Conservation (phyloP, 768 basidiomycete genomes). For the Candolleomyces efflorescens region DNA sequence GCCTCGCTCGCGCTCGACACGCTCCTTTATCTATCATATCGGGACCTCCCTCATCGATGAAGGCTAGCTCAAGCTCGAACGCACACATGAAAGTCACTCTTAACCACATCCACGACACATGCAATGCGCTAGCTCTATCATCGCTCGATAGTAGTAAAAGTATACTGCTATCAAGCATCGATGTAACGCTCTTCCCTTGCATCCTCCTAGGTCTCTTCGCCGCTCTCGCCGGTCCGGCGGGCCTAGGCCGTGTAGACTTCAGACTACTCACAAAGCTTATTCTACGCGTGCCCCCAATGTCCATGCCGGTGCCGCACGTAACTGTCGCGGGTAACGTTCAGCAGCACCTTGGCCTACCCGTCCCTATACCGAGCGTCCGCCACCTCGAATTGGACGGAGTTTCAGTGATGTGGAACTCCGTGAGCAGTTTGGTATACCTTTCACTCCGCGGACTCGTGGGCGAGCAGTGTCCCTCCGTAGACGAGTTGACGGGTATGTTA, state of each 20-base stretch:
- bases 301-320: constrained; percentile 1
- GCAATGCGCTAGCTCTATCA: constrained; percentile 4
- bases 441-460: constrained; percentile 26
- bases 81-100: constrained; percentile 18
- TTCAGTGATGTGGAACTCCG: constrained; percentile 30
- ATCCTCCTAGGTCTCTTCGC: constrained; percentile 29
- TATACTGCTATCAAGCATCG: constrained; percentile 17
- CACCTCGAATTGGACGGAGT: constrained; percentile 31
- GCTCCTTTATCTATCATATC: constrained; percentile 33
- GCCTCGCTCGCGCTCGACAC: constrained; percentile 28
- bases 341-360: constrained; percentile 17
- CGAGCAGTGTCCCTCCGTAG: constrained; percentile 28
- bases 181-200: constrained; percentile 31
- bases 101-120: constrained; percentile 25
- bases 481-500: constrained; percentile 30
- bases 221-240: constrained; percentile 20
- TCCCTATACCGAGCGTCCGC: constrained; percentile 25
- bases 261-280: constrained; percentile 27
- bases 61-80: too few species aligned
- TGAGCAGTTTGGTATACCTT: constrained; percentile 27
- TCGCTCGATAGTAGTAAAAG: neutral
- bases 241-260: neutral
- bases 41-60: too few species aligned
- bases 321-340: neutral
- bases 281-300: constrained; percentile 28